Conservation (phyloP, 148 eudicot genomes). For the Silene conica region DNA sequence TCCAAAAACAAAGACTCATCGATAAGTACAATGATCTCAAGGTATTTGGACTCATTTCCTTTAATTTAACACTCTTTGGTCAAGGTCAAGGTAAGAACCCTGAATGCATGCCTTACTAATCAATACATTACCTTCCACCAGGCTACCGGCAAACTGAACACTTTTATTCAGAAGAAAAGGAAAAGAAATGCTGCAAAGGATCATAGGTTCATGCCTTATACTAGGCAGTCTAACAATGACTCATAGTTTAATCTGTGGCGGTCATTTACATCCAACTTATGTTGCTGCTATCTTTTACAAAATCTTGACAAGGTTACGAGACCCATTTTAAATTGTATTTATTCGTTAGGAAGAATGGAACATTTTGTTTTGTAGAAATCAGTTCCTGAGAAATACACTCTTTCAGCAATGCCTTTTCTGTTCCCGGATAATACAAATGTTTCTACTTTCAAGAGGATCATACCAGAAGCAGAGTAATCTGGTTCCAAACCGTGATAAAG, state of each 20-base stretch:
- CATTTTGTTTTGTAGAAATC: no score
- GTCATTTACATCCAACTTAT: not conserved
- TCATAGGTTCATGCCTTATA: conserved; percentile 75
- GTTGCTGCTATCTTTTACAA: not conserved
- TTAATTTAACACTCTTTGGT: not conserved
- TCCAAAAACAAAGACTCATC: conserved; percentile 54
- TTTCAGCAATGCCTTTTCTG: no score
- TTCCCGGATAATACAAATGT: no score
- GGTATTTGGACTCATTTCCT: conserved; percentile 32
- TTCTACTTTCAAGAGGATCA: no score
- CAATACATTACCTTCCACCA: conserved; percentile 19
- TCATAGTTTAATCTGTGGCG: conserved; percentile 9
- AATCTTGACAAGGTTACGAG: no score
- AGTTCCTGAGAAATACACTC: no score
- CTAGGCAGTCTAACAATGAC: conserved; percentile 40
- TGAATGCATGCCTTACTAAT: not conserved
- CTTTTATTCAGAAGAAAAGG: conserved; percentile 66
- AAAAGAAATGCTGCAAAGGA: conserved; percentile 79
- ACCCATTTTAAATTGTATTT: no score
- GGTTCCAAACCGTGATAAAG: no score
- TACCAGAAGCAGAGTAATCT: no score
- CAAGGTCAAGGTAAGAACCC: not conserved
- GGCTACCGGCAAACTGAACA: conserved; percentile 78
- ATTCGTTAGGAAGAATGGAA: no score
- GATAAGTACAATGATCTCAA: conserved; percentile 79